A percentile compares a stretch with the other conserved stretches of the same genome.
phyloP scores from a whole-genome alignment of 78 protist genomes.

The Anaeramoeba flamelloides region DNA sequence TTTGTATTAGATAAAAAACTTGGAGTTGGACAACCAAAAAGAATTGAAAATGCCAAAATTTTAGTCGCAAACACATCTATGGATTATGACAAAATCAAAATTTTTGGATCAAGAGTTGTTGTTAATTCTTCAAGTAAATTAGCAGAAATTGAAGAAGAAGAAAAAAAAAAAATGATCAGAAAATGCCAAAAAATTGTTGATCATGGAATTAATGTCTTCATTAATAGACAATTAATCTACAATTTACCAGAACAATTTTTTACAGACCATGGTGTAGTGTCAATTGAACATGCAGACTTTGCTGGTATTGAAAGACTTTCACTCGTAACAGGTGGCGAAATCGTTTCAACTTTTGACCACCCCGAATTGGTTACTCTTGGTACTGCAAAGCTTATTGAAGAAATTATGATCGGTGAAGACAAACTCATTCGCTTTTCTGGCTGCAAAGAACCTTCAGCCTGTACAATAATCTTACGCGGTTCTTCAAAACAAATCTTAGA shows the following conservation, averaged over 20 bases:
- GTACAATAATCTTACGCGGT: constrained; percentile 95
- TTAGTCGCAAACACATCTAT: constrained; percentile 96
- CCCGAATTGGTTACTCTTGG: constrained; percentile 76
- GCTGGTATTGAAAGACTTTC: constrained; percentile 87
- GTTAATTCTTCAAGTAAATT: too few relatives aligned
- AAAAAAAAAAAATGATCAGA: constrained; percentile 38
- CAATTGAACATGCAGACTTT: constrained; percentile 97
- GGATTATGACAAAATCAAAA: constrained; percentile 99
- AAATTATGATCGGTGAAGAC: constrained; percentile 96
- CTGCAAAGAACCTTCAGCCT: too few relatives aligned
- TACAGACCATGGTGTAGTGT: constrained; percentile 39
- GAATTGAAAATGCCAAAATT: constrained; percentile 71
- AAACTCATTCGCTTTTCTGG: constrained; percentile 70
- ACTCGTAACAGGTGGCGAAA: constrained; percentile 39
- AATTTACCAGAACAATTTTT: constrained; percentile 88
- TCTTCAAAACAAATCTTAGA: constrained; percentile 89
- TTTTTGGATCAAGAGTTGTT: too few relatives aligned
- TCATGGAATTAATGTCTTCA: constrained; percentile 72
- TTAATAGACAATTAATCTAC: constrained; percentile 97
- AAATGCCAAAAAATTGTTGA: constrained; percentile 56
- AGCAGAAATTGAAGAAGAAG: constrained; percentile 85
- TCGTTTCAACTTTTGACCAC: constrained; percentile 88
- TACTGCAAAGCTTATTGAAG: constrained; percentile 71
- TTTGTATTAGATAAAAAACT: constrained; percentile 84
- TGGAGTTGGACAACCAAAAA: constrained; percentile 87